Conservation (phyloP, 75 land plant species). For the Gnetum montanum region DNA sequence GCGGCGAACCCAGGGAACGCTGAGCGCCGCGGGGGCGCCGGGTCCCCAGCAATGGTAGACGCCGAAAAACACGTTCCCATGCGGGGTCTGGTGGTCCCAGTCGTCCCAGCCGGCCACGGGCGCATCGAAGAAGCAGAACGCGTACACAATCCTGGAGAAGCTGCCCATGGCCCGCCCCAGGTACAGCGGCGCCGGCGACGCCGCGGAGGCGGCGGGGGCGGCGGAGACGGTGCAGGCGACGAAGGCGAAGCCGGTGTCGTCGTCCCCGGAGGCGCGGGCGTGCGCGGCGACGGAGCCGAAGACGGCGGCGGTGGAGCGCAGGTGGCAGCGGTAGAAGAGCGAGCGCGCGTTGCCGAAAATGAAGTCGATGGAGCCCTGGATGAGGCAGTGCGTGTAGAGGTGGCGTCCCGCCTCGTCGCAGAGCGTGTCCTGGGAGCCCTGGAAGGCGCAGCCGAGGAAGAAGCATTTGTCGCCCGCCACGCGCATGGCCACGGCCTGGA, state of each 20-base stretch:
- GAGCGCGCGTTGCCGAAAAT: slow-evolving; percentile 29
- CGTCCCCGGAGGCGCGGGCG: slow-evolving; percentile 1
- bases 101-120: slow-evolving; percentile 26
- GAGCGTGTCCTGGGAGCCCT: slow-evolving; percentile 34
- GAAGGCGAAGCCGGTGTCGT: slow-evolving; percentile 16
- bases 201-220: too few relatives aligned
- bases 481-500: slow-evolving; percentile 19
- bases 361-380: slow-evolving; percentile 36
- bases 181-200: slow-evolving; percentile 6
- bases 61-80: slow-evolving; percentile 34
- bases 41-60: slow-evolving; percentile 32
- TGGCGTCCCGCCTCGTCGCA: slow-evolving; percentile 29
- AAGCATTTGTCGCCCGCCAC: slow-evolving; percentile 31
- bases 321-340: slow-evolving; percentile 15
- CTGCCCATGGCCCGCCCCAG: slow-evolving; percentile 24
- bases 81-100: too few relatives aligned
- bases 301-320: slow-evolving; percentile 11
- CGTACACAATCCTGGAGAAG: slow-evolving; percentile 12
- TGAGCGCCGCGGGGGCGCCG: slow-evolving; percentile 10
- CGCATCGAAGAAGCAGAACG: slow-evolving; percentile 6
- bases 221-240: slow-evolving; percentile 10
- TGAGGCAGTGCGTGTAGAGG: slow-evolving; percentile 27
- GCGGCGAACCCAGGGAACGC: slow-evolving; percentile 25
- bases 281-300: slow-evolving; percentile 17
- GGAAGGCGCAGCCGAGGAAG: slow-evolving; percentile 26